Evolutionary conservation across 352 stramenopile species (phyloP).

Genomic region (Discostella stelligera): DNA sequence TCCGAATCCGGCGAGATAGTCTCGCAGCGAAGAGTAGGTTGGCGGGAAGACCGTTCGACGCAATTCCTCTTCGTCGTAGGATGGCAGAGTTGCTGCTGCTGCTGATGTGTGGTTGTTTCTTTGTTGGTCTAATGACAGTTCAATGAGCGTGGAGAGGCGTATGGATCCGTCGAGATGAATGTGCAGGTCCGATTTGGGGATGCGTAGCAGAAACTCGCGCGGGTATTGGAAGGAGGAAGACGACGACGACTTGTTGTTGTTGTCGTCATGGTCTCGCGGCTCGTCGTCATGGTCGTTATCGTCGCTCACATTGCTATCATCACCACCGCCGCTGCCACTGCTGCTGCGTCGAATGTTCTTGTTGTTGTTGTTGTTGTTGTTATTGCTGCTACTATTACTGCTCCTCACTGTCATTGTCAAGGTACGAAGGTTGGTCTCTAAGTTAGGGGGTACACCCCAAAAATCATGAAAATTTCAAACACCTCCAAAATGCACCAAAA

Average conservation of each 20-base stretch:
- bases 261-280: background rate
- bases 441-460: too few species aligned
- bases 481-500: too few species aligned
- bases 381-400: too few species aligned
- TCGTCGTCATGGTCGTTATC: background rate
- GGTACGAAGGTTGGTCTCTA: too few species aligned
- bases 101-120: conserved; percentile 25
- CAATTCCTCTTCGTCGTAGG: conserved; percentile 77
- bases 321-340: too few species aligned
- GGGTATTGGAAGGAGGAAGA: background rate
- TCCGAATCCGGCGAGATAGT: conserved; percentile 87
- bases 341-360: background rate
- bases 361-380: too few species aligned
- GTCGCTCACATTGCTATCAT: background rate
- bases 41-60: conserved; percentile 84
- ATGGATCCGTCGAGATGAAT: conserved; percentile 87
- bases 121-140: conserved; percentile 82
- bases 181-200: conserved; percentile 84
- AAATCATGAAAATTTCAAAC: too few species aligned
- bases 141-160: conserved; percentile 85
- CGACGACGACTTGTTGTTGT: background rate
- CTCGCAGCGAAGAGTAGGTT: conserved; percentile 84
- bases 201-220: conserved; percentile 20
- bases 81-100: conserved; percentile 55
- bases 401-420: too few species aligned